These are phyloP conservation scores for Hibiscus mutabilis DNA, from an alignment of 345 rosid species.

Conservation along the genomic window DNA sequence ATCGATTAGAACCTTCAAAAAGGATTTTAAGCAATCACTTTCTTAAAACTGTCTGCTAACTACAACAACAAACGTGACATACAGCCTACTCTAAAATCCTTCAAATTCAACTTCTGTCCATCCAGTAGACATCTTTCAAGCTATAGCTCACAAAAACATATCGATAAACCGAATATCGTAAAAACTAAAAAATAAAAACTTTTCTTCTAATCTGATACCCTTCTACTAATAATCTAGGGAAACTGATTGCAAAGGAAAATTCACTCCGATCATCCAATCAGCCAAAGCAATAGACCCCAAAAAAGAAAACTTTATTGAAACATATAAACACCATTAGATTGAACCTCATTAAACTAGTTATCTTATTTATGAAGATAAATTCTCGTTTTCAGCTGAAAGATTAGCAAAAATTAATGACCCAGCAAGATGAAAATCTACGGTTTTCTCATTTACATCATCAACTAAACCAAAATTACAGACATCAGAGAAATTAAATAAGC, in stretches of 20 bases:
- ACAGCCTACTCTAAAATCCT: background rate
- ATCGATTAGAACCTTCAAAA: too few relatives aligned
- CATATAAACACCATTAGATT: background rate
- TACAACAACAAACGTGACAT: background rate
- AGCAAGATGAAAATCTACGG: background rate
- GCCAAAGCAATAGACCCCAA: background rate
- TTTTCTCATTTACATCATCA: background rate
- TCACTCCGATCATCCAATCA: background rate
- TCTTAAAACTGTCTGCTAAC: too few relatives aligned
- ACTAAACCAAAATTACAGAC: background rate
- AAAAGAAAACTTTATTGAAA: background rate
- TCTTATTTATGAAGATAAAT: background rate
- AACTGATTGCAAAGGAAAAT: background rate
- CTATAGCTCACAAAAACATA: background rate
- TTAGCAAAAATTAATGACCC: background rate
- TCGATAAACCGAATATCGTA: background rate
- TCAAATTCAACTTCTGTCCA: background rate
- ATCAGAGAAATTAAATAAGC: background rate
- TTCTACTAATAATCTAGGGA: background rate
- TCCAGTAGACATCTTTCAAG: background rate
- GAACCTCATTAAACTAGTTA: background rate
- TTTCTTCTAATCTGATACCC: background rate
- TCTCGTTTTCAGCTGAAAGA: background rate
- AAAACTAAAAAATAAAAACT: background rate
- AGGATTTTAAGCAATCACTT: too few relatives aligned